A percentile compares a stretch with the other conserved stretches of the same genome.
phyloP scores from a whole-genome alignment of 2,329 filamentous ascomycete genomes.

The Aspergillus pseudoglaucus region DNA sequence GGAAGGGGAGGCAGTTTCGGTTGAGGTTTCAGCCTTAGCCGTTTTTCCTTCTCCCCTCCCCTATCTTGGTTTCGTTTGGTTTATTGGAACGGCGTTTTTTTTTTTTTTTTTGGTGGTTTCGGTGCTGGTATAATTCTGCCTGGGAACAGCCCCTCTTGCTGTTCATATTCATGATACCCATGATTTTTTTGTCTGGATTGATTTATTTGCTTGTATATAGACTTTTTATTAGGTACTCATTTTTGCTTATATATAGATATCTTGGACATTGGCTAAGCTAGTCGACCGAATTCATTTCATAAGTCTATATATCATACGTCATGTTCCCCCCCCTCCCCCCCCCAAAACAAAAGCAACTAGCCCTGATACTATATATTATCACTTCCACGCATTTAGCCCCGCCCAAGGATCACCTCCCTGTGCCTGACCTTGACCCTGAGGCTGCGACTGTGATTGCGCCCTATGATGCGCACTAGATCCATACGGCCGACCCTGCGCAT shows the following conservation, averaged over 20 bases:
- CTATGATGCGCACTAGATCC: conserved; percentile 31
- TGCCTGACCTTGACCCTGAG: conserved; percentile 15
- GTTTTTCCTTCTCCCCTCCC: conserved; percentile 6
- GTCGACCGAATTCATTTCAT: no score
- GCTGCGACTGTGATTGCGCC: conserved; percentile 31
- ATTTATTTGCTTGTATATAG: background rate
- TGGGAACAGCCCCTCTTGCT: background rate
- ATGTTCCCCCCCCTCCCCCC: no score
- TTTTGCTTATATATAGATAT: no score
- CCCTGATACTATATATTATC: conserved; percentile 3
- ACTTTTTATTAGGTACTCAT: background rate
- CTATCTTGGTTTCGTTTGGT: no score
- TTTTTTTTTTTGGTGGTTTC: background rate
- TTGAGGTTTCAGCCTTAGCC: conserved; percentile 36
- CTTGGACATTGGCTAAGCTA: no score
- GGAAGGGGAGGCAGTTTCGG: conserved; percentile 35
- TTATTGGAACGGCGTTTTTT: background rate
- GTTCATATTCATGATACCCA: background rate
- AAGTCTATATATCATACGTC: conserved; percentile 15
- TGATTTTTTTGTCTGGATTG: background rate
- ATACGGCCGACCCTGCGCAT: conserved; percentile 45
- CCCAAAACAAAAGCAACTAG: no score
- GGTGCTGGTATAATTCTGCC: background rate
- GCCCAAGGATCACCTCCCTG: conserved; percentile 58
- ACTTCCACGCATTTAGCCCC: conserved; percentile 65